Conservation (phyloP, 169 alveolate genomes). For the Cryptosporidium felis region DNA sequence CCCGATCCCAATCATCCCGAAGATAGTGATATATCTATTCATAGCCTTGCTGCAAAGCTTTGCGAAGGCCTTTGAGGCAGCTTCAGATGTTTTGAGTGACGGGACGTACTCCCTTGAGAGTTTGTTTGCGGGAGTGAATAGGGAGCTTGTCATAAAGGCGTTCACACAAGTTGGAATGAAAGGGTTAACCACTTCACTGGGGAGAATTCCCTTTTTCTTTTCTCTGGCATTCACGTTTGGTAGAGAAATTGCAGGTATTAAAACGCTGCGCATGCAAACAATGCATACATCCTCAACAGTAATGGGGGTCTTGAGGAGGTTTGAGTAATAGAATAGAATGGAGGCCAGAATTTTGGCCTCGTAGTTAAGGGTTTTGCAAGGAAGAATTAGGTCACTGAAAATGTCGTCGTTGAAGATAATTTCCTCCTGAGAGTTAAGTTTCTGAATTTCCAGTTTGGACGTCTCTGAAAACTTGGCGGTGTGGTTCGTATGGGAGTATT, state of each 20-base stretch:
- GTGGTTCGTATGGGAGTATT: background rate
- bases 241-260: conserved; percentile 22
- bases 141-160: conserved; percentile 37
- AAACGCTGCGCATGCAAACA: conserved; percentile 25
- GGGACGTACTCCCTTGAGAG: conserved; percentile 11
- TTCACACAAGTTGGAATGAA: conserved; percentile 57
- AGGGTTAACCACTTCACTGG: conserved; percentile 32
- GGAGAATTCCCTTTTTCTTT: conserved; percentile 17
- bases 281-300: conserved; percentile 50
- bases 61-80: conserved; percentile 48
- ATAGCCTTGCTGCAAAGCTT: conserved; percentile 51
- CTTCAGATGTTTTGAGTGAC: conserved; percentile 23
- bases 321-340: background rate
- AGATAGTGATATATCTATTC: conserved; percentile 18
- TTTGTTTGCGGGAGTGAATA: conserved; percentile 14
- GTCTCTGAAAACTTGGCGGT: background rate
- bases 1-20: conserved; percentile 67
- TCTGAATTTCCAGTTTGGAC: conserved; percentile 8
- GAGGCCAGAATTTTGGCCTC: conserved; percentile 62
- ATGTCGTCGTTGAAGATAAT: conserved; percentile 49
- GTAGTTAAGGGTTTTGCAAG: conserved; percentile 49
- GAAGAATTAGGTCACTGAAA: conserved; percentile 47
- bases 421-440: conserved; percentile 40
- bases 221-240: conserved; percentile 3
- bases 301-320: background rate